A percentile compares a stretch with the other conserved stretches of the same genome.
Evolutionary conservation across 1,139 yeast genomes (phyloP).

Genomic region (Hyphopichia fennica): DNA sequence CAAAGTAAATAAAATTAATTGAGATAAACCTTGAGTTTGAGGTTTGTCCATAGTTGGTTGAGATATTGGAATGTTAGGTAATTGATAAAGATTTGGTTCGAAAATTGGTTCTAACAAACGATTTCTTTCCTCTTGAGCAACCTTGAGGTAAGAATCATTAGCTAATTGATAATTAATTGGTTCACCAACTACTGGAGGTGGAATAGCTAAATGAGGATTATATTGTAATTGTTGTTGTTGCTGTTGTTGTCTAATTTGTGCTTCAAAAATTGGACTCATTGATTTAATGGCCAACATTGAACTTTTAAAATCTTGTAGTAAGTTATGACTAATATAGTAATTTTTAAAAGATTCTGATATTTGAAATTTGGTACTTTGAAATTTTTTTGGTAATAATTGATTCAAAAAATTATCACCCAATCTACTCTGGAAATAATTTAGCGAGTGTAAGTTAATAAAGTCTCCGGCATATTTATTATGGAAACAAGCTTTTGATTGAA

Average conservation of each 20-base stretch:
- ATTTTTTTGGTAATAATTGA: slow-evolving; percentile 28
- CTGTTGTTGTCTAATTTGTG: slow-evolving; percentile 14
- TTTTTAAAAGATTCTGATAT: slow-evolving; percentile 47
- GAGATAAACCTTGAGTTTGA: slow-evolving; percentile 40
- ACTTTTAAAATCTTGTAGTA: slow-evolving; percentile 50
- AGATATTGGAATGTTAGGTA: slow-evolving; percentile 30
- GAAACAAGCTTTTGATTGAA: slow-evolving; percentile 58
- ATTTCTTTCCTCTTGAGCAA: slow-evolving; percentile 38
- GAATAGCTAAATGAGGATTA: neutral
- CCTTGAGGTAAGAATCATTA: slow-evolving; percentile 38
- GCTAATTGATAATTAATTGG: slow-evolving; percentile 38
- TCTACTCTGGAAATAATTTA: slow-evolving; percentile 37
- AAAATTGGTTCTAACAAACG: slow-evolving; percentile 54
- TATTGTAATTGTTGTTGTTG: slow-evolving; percentile 5
- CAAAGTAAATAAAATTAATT: slow-evolving; percentile 38
- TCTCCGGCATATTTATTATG: slow-evolving; percentile 71
- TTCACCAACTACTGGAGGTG: slow-evolving; percentile 13
- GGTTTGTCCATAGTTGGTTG: slow-evolving; percentile 42
- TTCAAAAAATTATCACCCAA: slow-evolving; percentile 19
- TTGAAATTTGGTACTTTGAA: slow-evolving; percentile 10
- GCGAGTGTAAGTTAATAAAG: slow-evolving; percentile 56
- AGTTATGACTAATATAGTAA: slow-evolving; percentile 42
- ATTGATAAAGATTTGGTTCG: slow-evolving; percentile 48
- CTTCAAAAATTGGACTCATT: slow-evolving; percentile 27
- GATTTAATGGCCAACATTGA: slow-evolving; percentile 30